Evolutionary conservation across 2,329 filamentous ascomycete species (phyloP), one percentile per base, ranked within the genome.

Genomic region (Hypocreales sp.): DNA sequence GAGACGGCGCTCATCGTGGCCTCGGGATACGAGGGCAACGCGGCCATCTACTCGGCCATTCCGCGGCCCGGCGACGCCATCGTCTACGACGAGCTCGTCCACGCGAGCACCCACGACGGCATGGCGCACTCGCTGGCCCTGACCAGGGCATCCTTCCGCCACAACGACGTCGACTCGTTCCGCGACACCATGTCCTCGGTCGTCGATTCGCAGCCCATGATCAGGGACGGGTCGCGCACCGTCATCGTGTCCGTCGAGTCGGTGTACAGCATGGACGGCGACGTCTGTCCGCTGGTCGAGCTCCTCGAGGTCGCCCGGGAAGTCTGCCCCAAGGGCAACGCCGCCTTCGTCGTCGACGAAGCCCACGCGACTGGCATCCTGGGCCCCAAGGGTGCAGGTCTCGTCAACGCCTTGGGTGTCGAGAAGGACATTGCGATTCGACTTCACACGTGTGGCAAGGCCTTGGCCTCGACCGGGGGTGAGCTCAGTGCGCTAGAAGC

Each of bases 51-150:
- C 12, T 47, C 56, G 0, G 53, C 53, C 22, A 43, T 69, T 9
- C 64, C 64, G 0, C 56, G 58, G 25, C 51, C 52, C 1, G 61
- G 58, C 1, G 65, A 70, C 41, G 38, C 57, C 3, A 59, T 79
- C 15, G 39, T 79, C 1, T 72, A 72, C 34, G 73, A 79, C 46
- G 69, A 69, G 37, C 53, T 69, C 15, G 66, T 78, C 7, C 75
- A 79, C 40, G 74, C 74, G 1, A 76, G 69, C 45, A 61, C 64
- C 3, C 68, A 70, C 33, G 71, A 75, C 37, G 72, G 72, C 1
- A 74, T 77, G 63, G 48, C 53, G 10, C 44, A 64, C 4, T 64
- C 59, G 9, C 53, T 67, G 7, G 69, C 71, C 0, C 47, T 48
- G 4, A 43, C 51, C 25, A 58, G 35, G 44, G 29, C 57, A 1